Percentiles rank a stretch among this genome's conserved stretches.
These are phyloP conservation scores for Aureobasidium zeae DNA, from an alignment of 2,329 filamentous ascomycete species.

Conservation along the genomic window DNA sequence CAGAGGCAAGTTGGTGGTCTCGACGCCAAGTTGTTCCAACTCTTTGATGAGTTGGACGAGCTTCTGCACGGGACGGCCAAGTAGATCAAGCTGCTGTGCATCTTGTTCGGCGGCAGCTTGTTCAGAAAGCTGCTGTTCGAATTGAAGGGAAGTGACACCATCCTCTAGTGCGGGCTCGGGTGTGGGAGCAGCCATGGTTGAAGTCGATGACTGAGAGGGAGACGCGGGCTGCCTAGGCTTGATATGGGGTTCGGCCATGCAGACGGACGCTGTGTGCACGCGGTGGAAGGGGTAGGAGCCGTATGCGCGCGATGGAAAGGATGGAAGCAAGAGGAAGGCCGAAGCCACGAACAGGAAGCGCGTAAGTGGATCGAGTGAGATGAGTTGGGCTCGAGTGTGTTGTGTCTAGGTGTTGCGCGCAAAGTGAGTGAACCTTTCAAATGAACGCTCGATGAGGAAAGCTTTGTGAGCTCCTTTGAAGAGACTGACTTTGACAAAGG, in stretches of 20 bases:
- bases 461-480: no score
- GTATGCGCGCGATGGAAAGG: no score
- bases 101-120: neutral
- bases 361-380: no score
- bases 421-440: no score
- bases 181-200: neutral
- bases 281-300: no score
- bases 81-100: slow-evolving; percentile 33
- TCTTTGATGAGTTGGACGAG: slow-evolving; percentile 58
- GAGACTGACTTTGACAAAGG: no score
- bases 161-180: neutral
- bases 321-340: no score
- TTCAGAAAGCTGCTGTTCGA: neutral
- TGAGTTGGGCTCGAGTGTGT: no score
- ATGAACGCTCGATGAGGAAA: no score
- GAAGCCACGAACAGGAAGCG: no score
- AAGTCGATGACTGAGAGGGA: neutral
- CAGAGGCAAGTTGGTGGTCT: slow-evolving; percentile 55
- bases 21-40: slow-evolving; percentile 63
- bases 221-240: slow-evolving; percentile 1
- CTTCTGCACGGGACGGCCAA: slow-evolving; percentile 55
- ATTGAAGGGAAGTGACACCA: slow-evolving; percentile 4
- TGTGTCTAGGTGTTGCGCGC: no score
- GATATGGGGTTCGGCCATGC: neutral
- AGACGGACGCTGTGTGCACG: no score